phyloP scores from a whole-genome alignment of 345 rosid species.

The Kandelia obovata region DNA sequence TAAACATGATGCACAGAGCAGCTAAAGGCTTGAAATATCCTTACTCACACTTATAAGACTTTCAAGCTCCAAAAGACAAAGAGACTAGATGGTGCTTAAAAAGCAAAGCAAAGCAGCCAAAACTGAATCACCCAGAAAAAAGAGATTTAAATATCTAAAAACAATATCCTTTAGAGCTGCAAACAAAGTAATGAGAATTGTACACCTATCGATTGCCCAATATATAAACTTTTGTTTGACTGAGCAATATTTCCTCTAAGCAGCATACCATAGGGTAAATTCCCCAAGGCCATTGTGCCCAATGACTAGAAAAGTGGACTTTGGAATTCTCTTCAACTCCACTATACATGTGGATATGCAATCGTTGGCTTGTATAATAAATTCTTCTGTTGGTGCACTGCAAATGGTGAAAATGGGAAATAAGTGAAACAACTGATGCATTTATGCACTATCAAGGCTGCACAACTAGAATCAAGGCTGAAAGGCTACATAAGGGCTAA shows the following conservation, averaged over 20 bases:
- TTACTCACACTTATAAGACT: too few species aligned
- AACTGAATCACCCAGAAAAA: too few species aligned
- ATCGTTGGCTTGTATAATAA: slow-evolving; percentile 39
- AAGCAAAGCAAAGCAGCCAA: too few species aligned
- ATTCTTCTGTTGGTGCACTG: slow-evolving; percentile 59
- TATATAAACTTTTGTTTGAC: neutral
- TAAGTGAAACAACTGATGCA: neutral
- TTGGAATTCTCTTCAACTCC: slow-evolving; percentile 70
- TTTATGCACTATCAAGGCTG: slow-evolving; percentile 5
- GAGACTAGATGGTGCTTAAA: too few species aligned
- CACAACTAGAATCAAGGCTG: neutral
- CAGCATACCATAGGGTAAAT: slow-evolving; percentile 73
- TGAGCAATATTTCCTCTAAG: slow-evolving; percentile 10
- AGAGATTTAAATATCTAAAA: neutral
- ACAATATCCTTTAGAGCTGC: neutral
- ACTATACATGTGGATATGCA: slow-evolving; percentile 48
- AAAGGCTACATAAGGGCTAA: neutral
- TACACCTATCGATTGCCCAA: slow-evolving; percentile 2
- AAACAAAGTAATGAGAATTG: neutral
- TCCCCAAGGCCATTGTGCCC: slow-evolving; percentile 79
- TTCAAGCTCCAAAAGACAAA: too few species aligned
- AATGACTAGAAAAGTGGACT: slow-evolving; percentile 51
- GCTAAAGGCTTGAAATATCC: neutral
- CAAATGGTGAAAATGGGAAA: slow-evolving; percentile 28
- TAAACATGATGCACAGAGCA: neutral